These are phyloP conservation scores for Cutaneotrichosporon sp. DNA, from an alignment of 1,284 basidiomycete genomes.

Conservation along the genomic window DNA sequence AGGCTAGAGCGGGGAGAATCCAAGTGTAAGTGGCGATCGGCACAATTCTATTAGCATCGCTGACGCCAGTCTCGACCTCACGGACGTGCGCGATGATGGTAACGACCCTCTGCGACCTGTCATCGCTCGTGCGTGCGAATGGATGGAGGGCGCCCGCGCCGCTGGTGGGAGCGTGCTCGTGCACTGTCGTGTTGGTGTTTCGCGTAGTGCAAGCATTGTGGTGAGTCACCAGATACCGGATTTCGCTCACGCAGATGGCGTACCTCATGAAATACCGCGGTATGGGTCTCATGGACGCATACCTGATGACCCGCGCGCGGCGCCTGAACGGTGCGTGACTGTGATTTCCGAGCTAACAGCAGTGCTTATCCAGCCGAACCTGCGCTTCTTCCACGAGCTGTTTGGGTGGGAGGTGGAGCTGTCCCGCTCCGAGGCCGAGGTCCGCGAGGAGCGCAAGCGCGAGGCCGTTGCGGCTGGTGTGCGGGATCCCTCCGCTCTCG, in stretches of 20 bases:
- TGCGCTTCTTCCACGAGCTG: conserved; percentile 87
- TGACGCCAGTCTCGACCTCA: conserved; percentile 44
- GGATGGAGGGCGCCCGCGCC: conserved; percentile 82
- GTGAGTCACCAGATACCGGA: conserved; percentile 55
- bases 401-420: conserved; percentile 89
- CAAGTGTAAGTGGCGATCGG: conserved; percentile 36
- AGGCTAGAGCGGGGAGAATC: conserved; percentile 44
- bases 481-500: conserved; percentile 28
- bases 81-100: conserved; percentile 72
- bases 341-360: conserved; percentile 3
- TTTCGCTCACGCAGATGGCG: conserved; percentile 63
- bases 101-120: conserved; percentile 90
- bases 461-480: conserved; percentile 29
- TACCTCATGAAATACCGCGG: conserved; percentile 95
- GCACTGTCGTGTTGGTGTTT: conserved; percentile 94
- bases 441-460: conserved; percentile 21
- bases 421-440: conserved; percentile 38
- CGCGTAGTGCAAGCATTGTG: conserved; percentile 86
- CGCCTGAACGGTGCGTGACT: conserved; percentile 45
- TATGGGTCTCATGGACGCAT: conserved; percentile 85
- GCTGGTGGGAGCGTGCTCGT: conserved; percentile 87
- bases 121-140: conserved; percentile 81
- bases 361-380: conserved; percentile 90
- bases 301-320: conserved; percentile 59
- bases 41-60: not conserved